Evolutionary conservation across 805 yeast genomes (phyloP), one percentile per base, ranked within the genome.

Genomic region (Candida insectorum): DNA sequence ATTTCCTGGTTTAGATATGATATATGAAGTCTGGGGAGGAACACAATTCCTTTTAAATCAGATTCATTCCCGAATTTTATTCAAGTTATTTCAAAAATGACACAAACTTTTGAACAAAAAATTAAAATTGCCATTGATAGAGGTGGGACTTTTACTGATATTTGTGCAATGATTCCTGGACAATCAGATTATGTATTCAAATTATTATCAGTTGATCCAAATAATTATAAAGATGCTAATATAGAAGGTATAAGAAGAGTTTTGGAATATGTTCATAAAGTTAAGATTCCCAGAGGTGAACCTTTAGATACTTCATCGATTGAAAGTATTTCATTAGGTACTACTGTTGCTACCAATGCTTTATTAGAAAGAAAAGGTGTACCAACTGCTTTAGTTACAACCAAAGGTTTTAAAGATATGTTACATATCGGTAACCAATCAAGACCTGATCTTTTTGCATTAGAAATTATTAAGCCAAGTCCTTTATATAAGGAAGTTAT

Each of bases 131-230:
- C 56, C 8, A 48, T 51, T 12, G 56, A 51, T 35, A 35, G 56
- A 32, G 56, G 56, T 34, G 56, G 56, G 12, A 49, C 56, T 5
- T 51, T 51, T 33, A 47, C 51, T 26, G 56, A 51, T 38, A 45
- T 51, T 14, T 28, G 37, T 61, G 85, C 61, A 30, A 57, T 40
- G 62, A 65, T 39, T 62, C 74, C 46, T 51, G 69, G 19, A 58
- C 65, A 35, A 60, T 86, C 81, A 48, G 69, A 81, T 48, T 68
- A 73, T 16, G 75, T 83, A 3, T 69, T 87, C 54, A 47, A 45
- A 34, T 30, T 47, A 13, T 30, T 48, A 20, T 44, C 49, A 5
- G 51, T 44, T 2, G 52, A 48, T 32, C 50, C 50, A 2, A 21
- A 34, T 24, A 48, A 48, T 26, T 48, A 48, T 26, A 19, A 33